A percentile compares a stretch with the other conserved stretches of the same genome.
These are phyloP conservation scores for Circinella umbellata DNA, from an alignment of 371 early-diverging fungal species.

Conservation along the genomic window DNA sequence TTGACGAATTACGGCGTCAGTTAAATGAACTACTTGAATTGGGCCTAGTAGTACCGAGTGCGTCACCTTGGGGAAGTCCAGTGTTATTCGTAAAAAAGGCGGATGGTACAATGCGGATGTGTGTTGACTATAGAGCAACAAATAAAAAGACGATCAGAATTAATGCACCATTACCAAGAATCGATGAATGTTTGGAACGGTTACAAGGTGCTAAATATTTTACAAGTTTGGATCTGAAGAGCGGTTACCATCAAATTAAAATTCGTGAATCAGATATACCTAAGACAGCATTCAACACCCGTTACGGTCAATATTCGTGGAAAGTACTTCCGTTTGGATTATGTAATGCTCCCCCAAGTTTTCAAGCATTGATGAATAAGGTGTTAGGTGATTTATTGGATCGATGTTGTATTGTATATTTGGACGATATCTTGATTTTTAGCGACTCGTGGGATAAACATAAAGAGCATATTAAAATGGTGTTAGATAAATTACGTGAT, in stretches of 20 bases:
- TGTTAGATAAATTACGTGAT: slow-evolving; percentile 39
- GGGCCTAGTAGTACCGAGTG: too few species aligned
- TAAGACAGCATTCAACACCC: slow-evolving; percentile 37
- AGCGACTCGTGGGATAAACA: slow-evolving; percentile 54
- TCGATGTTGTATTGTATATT: slow-evolving; percentile 45
- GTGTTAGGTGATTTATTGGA: slow-evolving; percentile 42
- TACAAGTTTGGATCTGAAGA: slow-evolving; percentile 51
- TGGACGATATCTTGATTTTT: slow-evolving; percentile 67
- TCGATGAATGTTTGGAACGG: slow-evolving; percentile 50
- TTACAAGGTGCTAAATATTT: slow-evolving; percentile 40
- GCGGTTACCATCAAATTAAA: slow-evolving; percentile 47
- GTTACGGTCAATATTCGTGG: slow-evolving; percentile 50
- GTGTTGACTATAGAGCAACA: slow-evolving; percentile 38
- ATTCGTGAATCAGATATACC: slow-evolving; percentile 23
- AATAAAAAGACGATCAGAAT: slow-evolving; percentile 52
- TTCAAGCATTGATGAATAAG: slow-evolving; percentile 46
- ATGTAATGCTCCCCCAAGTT: slow-evolving; percentile 48
- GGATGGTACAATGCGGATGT: slow-evolving; percentile 51
- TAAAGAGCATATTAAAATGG: slow-evolving; percentile 32
- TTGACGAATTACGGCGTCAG: too few species aligned
- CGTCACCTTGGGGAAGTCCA: too few species aligned
- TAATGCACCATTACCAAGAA: slow-evolving; percentile 46
- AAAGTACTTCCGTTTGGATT: slow-evolving; percentile 57
- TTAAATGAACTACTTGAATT: too few species aligned
- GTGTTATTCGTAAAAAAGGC: slow-evolving; percentile 57